These are phyloP conservation scores for Yamadazyma songkhlaensis DNA, from an alignment of 1,139 yeast genomes.

Conservation along the genomic window DNA sequence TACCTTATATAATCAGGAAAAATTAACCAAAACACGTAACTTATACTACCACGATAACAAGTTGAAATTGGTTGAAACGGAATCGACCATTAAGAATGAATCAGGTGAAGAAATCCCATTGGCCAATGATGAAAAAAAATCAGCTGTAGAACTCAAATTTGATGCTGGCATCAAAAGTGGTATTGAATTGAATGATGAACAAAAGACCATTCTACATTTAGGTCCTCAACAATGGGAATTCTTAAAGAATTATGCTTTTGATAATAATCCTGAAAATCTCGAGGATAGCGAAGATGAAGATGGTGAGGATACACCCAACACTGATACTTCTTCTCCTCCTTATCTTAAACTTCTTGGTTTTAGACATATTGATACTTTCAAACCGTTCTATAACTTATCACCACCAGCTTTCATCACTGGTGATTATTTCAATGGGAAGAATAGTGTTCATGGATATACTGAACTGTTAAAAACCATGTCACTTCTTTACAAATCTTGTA, in stretches of 20 bases:
- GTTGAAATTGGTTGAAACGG: conserved; percentile 52
- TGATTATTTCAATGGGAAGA: conserved; percentile 31
- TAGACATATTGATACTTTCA: conserved; percentile 38
- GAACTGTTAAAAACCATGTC: conserved; percentile 71
- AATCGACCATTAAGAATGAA: conserved; percentile 27
- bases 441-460: conserved; percentile 36
- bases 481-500: conserved; percentile 62
- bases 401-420: conserved; percentile 60
- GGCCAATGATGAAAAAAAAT: conserved; percentile 12
- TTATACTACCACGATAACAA: conserved; percentile 52
- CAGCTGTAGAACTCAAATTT: conserved; percentile 39
- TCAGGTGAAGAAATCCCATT: conserved; percentile 19
- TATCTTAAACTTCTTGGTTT: conserved; percentile 66
- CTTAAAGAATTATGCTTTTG: conserved; percentile 35
- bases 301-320: conserved; percentile 13
- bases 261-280: conserved; percentile 28
- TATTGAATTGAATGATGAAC: conserved; percentile 27
- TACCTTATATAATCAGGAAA: conserved; percentile 56
- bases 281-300: conserved; percentile 15
- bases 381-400: conserved; percentile 51
- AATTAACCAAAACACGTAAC: conserved; percentile 32
- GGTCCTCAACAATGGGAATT: conserved; percentile 26
- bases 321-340: conserved; percentile 29
- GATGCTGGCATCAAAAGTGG: conserved; percentile 32
- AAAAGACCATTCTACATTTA: conserved; percentile 27